Conservation (phyloP, 1,284 basidiomycete genomes). For the Ganoderma multipileum region DNA sequence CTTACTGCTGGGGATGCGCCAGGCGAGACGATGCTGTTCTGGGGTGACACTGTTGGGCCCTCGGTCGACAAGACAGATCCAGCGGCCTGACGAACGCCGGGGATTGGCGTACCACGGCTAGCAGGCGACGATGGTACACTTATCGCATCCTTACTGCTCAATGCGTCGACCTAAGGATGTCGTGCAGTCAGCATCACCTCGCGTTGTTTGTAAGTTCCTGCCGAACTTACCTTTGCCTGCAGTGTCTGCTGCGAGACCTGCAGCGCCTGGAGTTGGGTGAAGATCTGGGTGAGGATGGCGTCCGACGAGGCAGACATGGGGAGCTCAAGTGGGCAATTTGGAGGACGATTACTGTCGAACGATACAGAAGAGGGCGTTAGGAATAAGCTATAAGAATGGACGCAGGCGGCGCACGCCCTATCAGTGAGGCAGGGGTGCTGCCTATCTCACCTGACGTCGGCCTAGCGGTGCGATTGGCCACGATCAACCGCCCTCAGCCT, state of each 20-base stretch:
- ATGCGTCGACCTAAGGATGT: conserved; percentile 45
- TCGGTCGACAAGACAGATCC: conserved; percentile 31
- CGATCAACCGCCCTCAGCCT: background rate
- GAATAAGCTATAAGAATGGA: conserved; percentile 4
- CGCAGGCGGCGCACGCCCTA: conserved; percentile 30
- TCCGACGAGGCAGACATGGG: conserved; percentile 57
- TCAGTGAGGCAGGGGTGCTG: conserved; percentile 28
- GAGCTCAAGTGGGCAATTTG: conserved; percentile 5
- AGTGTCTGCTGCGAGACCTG: conserved; percentile 77
- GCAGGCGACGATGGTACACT: conserved; percentile 37
- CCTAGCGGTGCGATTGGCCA: conserved; percentile 25
- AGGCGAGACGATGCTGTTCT: conserved; percentile 28
- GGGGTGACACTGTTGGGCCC: conserved; percentile 34
- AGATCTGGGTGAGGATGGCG: conserved; percentile 73
- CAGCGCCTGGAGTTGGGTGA: conserved; percentile 70
- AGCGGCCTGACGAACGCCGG: conserved; percentile 27
- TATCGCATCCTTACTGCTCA: conserved; percentile 35
- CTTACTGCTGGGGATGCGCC: conserved; percentile 36
- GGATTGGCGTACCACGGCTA: conserved; percentile 35
- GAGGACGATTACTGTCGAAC: conserved; percentile 4
- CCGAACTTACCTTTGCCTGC: conserved; percentile 69
- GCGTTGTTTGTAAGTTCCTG: background rate
- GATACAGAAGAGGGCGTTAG: conserved; percentile 19
- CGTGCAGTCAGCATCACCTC: background rate
- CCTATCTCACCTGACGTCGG: conserved; percentile 34